Evolutionary conservation across 2,329 filamentous ascomycete genomes (phyloP).

Genomic region (Colletotrichum camelliae): DNA sequence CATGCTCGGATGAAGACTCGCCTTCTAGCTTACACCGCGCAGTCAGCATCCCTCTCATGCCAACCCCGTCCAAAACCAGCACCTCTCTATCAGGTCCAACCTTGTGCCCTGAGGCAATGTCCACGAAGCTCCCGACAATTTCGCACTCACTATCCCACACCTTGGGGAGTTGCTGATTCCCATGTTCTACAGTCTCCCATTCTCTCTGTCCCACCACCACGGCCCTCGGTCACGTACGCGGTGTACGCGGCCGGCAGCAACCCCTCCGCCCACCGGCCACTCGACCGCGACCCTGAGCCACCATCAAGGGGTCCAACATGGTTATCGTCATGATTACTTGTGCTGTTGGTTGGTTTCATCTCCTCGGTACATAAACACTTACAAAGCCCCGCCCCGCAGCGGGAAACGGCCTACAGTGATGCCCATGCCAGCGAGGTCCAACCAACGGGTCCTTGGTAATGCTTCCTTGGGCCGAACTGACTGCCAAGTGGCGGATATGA

Average conservation of each 20-base stretch:
- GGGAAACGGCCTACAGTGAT: not conserved
- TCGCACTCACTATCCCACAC: not conserved
- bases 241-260: constrained; percentile 15
- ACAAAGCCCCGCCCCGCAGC: not conserved
- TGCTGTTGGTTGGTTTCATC: not conserved
- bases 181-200: not conserved
- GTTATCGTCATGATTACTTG: not conserved
- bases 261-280: not conserved
- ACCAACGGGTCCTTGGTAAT: not conserved
- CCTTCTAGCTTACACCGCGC: not conserved
- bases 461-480: not conserved
- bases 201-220: not conserved
- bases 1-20: not conserved
- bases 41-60: constrained; percentile 11
- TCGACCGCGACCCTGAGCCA: not conserved
- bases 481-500: not conserved
- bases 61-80: not conserved
- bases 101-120: not conserved
- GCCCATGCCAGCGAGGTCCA: not conserved
- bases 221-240: not conserved
- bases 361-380: not conserved
- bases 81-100: not conserved
- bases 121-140: not conserved
- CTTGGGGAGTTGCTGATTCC: not conserved
- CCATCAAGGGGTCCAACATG: not conserved